A percentile compares a stretch with the other conserved stretches of the same genome.
phyloP scores from a whole-genome alignment of 192 early-diverging fungal species.

The Coemansia sp. region DNA sequence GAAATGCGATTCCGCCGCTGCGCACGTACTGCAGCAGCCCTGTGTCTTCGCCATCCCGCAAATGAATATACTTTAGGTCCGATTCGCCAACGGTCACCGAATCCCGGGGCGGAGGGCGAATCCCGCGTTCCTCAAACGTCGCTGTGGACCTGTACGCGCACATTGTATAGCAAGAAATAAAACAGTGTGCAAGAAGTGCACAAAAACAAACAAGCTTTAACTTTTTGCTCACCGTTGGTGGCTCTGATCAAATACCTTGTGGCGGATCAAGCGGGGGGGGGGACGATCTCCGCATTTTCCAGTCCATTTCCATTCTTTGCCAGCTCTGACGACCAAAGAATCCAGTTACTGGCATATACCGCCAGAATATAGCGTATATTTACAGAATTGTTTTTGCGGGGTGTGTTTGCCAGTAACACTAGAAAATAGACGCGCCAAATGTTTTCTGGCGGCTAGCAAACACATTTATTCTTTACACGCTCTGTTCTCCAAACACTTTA shows the following conservation, averaged over 20 bases:
- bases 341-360: background rate
- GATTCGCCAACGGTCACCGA: slow-evolving; percentile 49
- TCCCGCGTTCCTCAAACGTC: slow-evolving; percentile 44
- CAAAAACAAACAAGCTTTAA: background rate
- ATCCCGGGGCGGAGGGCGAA: slow-evolving; percentile 37
- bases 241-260: background rate
- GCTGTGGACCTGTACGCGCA: slow-evolving; percentile 16
- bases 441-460: background rate
- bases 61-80: slow-evolving; percentile 45
- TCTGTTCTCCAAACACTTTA: background rate
- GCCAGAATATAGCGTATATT: background rate
- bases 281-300: background rate
- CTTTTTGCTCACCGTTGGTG: background rate
- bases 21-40: slow-evolving; percentile 44
- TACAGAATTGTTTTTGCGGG: background rate
- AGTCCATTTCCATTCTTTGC: background rate
- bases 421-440: background rate
- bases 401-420: background rate
- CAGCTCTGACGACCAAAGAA: background rate
- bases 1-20: slow-evolving; percentile 47
- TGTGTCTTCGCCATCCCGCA: slow-evolving; percentile 34
- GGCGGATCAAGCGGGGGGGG: background rate
- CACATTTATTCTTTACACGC: background rate
- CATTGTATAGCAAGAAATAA: slow-evolving; percentile 15
- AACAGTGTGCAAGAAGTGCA: background rate